phyloP scores from a whole-genome alignment of 208 protist species.

The Wallacemonas rigidus region DNA sequence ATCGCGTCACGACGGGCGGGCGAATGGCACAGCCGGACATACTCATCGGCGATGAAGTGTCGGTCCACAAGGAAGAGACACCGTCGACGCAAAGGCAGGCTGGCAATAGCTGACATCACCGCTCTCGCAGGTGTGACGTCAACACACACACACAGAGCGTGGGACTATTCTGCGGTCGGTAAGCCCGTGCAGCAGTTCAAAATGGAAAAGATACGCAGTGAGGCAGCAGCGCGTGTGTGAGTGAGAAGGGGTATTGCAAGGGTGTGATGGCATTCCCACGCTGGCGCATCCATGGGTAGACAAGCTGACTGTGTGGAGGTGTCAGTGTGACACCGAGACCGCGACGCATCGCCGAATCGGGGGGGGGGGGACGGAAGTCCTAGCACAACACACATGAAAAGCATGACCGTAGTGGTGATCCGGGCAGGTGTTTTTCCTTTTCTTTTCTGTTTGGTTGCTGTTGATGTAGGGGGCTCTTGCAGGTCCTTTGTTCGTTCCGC shows the following conservation, averaged over 20 bases:
- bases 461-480: no score
- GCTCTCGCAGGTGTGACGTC: neutral
- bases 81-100: constrained; percentile 61
- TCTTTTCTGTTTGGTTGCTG: no score
- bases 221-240: neutral
- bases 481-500: no score
- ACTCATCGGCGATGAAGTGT: constrained; percentile 24
- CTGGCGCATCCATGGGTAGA: no score
- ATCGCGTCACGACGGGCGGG: neutral
- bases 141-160: constrained; percentile 7
- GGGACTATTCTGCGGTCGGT: neutral
- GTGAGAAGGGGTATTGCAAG: neutral
- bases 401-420: no score
- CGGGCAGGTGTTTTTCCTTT: no score
- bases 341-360: no score
- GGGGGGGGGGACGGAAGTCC: no score
- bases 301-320: no score
- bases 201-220: neutral
- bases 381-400: no score
- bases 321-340: no score
- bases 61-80: constrained; percentile 69
- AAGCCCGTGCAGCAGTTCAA: neutral
- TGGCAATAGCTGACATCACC: constrained; percentile 17
- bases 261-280: neutral
- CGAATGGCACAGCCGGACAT: neutral